Evolutionary conservation across 495 filamentous ascomycete species (phyloP), one percentile per base, ranked within the genome.

Genomic region (Penicillium canescens): DNA sequence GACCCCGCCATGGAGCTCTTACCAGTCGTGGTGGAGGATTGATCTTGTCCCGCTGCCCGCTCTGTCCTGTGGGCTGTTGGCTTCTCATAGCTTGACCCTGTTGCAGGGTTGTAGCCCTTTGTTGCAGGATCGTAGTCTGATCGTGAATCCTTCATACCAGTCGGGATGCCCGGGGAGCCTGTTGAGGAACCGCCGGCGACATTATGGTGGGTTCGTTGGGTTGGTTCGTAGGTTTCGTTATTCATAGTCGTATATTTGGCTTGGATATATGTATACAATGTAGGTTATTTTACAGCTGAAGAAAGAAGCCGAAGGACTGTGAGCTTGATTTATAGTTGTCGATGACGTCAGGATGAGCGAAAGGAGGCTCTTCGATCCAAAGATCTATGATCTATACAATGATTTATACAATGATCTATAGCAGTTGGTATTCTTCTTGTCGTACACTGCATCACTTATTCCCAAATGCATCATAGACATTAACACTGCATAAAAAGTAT

Each of bases 101-200:
- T 73, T 8, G 70, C 52, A 4, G 66, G 43, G 37, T 73, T 73
- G 41, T 57, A 64, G 1, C 59, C 59, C 3, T 53, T 59, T 0
- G 52, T 56, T 6, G 44, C 10, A 16, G 59, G 62, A n/a, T 70
- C 46, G 39, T 70, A 70, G 7, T 59, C 40, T 0, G 60, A 47
- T 42, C 54, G 62, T 4, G 51, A 20, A 40, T 68, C 67, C 9
- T 41, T 37, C 1, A 51, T 14, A 9, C 47, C 49, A 0, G 60
- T 50, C 3, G 68, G 66, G 8, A 52, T 37, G 7, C 66, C 68
- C 3, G 66, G 59, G 3, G 67, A 57, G 0, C 70, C 70, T 9
- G 68, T 71, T 13, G 70, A 73, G 1, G 70, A 68, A 9, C 60
- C 70, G 0, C 55, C 50, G 7, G 55, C 53, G 5, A 56, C 41